Evolutionary conservation across 345 rosid genomes (phyloP), one percentile per base, ranked within the genome.

Genomic region (Melastoma malabathricum): DNA sequence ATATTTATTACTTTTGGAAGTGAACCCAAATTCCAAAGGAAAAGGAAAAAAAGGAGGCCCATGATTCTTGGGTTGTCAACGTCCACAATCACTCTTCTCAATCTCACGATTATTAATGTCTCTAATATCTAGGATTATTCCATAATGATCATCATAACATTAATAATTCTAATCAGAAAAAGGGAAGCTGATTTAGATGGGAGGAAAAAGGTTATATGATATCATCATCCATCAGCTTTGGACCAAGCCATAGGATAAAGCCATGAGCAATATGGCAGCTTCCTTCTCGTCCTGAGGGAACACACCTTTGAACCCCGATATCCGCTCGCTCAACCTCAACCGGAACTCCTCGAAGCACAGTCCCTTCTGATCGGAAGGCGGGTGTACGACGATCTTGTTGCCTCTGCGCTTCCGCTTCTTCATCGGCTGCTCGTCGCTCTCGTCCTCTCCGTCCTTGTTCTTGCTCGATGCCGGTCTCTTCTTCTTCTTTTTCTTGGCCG

Each of bases 261-360:
- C 94, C 96, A 90, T 90, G 31, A 90, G 84, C 47, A 90, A 78
- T 66, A 90, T 73, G 12, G 98, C 98, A 14, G 90, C 98, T 72
- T 90, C 96, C 67, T 82, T 86, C 73, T 90, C 98, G 38, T 86
- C 98, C 65, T 83, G 97, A 46, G 96, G 97, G 62, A 86, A 89
- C 68, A 81, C 77, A 64, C 70, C 65, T 48, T 84, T 86, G 62
- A 72, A 82, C 48, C 83, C 74, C 13, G 94, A 76, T 55, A 45
- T 51, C 13, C 70, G 79, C 63, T 83, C 76, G 62, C 81, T 81
- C 71, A 89, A 58, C 13, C 74, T 78, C 38, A 66, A 56, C 5
- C 77, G 70, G 60, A 83, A 76, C 18, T 86, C 98, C 66, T 86
- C 94, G 22, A 83, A 86, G 58, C 89, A 66, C 43, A 86, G 51